phyloP scores from a whole-genome alignment of 2,329 filamentous ascomycete genomes.

The Chrysosporium queenslandicum region DNA sequence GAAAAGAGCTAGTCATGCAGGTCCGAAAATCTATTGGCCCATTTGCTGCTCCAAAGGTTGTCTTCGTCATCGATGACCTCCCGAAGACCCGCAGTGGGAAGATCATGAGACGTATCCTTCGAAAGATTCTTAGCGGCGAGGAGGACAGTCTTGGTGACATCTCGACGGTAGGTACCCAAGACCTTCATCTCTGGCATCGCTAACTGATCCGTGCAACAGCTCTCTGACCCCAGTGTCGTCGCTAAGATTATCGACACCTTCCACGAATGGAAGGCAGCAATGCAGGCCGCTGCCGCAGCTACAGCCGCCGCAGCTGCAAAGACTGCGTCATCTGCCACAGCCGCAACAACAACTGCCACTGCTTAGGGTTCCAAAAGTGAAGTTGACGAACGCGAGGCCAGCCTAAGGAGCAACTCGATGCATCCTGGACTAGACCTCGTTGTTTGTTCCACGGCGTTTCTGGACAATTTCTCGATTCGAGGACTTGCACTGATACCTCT shows the following conservation, averaged over 20 bases:
- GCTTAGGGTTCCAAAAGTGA: not conserved
- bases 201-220: constrained; percentile 37
- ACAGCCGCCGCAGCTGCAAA: not conserved
- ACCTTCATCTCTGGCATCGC: not conserved
- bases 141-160: constrained; percentile 94
- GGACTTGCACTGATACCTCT: not conserved
- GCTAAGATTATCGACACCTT: constrained; percentile 79
- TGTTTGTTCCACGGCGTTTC: not conserved
- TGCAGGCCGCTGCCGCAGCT: not conserved
- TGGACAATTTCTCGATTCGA: not conserved
- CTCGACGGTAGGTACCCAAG: constrained; percentile 59
- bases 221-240: constrained; percentile 83
- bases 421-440: not conserved
- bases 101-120: constrained; percentile 95
- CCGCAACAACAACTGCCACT: not conserved
- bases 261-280: constrained; percentile 35
- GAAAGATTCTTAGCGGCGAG: constrained; percentile 95
- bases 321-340: not conserved
- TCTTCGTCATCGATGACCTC: constrained; percentile 83
- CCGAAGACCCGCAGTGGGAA: constrained; percentile 97
- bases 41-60: constrained; percentile 89
- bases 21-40: constrained; percentile 96
- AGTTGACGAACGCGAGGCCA: not conserved
- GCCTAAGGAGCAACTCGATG: not conserved
- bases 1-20: constrained; percentile 88